Conservation (phyloP, 495 filamentous ascomycete species). For the Patellaria atrata region DNA sequence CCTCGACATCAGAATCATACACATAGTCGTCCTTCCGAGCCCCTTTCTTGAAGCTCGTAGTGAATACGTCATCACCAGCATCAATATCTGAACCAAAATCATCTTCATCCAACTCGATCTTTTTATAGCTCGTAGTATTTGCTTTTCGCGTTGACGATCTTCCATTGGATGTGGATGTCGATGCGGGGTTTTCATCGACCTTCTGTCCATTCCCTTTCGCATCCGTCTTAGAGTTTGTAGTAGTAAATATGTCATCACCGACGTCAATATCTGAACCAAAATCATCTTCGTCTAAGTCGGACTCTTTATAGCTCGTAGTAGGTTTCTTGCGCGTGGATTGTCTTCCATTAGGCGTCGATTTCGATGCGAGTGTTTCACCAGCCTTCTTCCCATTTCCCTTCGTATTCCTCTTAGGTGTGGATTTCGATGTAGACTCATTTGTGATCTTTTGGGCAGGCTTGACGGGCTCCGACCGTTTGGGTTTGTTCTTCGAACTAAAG, state of each 20-base stretch:
- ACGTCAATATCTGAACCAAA: slow-evolving; percentile 27
- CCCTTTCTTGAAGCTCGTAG: no score
- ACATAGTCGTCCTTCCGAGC: slow-evolving; percentile 22
- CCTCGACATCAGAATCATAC: slow-evolving; percentile 19
- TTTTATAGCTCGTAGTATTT: slow-evolving; percentile 14
- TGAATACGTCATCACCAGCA: slow-evolving; percentile 20
- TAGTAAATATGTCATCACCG: slow-evolving; percentile 21
- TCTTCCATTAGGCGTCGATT: slow-evolving; percentile 16
- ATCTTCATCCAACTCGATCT: slow-evolving; percentile 25
- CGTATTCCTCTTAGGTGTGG: slow-evolving; percentile 19
- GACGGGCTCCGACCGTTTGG: slow-evolving; percentile 26
- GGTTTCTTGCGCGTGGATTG: slow-evolving; percentile 13
- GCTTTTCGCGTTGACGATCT: slow-evolving; percentile 14
- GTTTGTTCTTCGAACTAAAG: slow-evolving; percentile 28
- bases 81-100: slow-evolving; percentile 29
- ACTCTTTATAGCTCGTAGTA: slow-evolving; percentile 17
- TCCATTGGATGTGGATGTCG: slow-evolving; percentile 14
- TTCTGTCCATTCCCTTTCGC: slow-evolving; percentile 18
- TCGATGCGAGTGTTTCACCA: not conserved
- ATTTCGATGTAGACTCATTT: slow-evolving; percentile 11
- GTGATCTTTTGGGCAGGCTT: slow-evolving; percentile 17
- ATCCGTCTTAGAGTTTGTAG: slow-evolving; percentile 20
- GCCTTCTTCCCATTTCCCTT: slow-evolving; percentile 14
- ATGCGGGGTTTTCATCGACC: no score
- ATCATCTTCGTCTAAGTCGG: slow-evolving; percentile 27